phyloP scores from a whole-genome alignment of 192 early-diverging fungal genomes.

The Backusella parvicylindrica region DNA sequence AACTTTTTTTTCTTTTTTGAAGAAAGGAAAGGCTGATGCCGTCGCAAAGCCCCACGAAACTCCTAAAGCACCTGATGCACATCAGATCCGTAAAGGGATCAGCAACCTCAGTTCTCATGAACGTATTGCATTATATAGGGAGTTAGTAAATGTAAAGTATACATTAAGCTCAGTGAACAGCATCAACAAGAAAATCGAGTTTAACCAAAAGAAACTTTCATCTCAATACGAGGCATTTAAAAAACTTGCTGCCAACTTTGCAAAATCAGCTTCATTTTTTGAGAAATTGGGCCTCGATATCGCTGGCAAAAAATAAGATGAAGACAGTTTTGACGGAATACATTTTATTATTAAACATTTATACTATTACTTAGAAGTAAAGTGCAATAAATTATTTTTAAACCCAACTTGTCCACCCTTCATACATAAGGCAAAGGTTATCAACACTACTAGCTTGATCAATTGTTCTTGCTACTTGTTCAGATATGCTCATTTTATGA shows the following conservation, averaged over 20 bases:
- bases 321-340: not conserved
- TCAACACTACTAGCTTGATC: slow-evolving; percentile 61
- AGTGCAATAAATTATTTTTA: too few relatives aligned
- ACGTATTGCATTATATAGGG: not conserved
- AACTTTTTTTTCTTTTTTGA: too few relatives aligned
- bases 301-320: not conserved
- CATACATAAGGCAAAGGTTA: slow-evolving; percentile 79
- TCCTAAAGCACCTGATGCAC: not conserved
- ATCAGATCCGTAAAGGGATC: not conserved
- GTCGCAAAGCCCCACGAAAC: not conserved
- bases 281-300: not conserved
- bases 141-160: not conserved
- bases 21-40: not conserved
- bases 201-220: not conserved
- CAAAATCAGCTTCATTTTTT: not conserved
- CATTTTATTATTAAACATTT: too few relatives aligned
- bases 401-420: slow-evolving; percentile 90
- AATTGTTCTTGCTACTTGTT: slow-evolving; percentile 65
- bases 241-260: not conserved
- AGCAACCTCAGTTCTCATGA: not conserved
- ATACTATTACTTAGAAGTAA: too few relatives aligned
- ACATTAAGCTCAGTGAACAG: not conserved
- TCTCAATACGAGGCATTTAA: not conserved
- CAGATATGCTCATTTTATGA: slow-evolving; percentile 53
- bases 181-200: not conserved